Base-by-base conservation (phyloP, 2,329 filamentous ascomycete genomes). In the Calcarisporium arbuscula region DNA sequence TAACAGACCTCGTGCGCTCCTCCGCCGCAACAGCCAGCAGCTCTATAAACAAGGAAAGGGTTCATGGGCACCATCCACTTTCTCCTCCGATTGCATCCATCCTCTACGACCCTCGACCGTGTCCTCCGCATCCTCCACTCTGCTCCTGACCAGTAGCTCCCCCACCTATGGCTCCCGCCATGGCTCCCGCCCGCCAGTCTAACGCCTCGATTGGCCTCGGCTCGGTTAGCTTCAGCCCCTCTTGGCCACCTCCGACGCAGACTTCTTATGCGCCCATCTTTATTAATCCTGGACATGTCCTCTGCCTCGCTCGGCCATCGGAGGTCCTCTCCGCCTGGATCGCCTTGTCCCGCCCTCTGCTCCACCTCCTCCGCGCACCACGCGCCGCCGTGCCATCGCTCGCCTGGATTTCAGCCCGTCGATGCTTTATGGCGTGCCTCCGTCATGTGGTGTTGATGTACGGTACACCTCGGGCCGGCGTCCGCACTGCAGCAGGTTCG, bases 381-480 rank as follows among this genome's bases (percentile, higher is more conserved):
- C 74, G 35, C 77, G 77, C 37, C 81, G 72, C 35, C 94, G 64
- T 0, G 76, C 85, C 52, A n/a, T 94, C 88, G 34, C 82, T 87
- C 3, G 86, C 88, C 55, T 90, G 84, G 28, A 95, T 81, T n/a
- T n/a, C 30, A 95, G 58, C 2, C 87, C 86, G 56, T 95, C 88
- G 44, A 95, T 94, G 53, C 85, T 90, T 53, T n/a, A 94, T 94
- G 28, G 86, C 87, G 54, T 94, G 87, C 56, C n/a, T 94, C 90
- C 30, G 87, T 94, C 87, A 94, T 87, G 54, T 88, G 82, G 53
- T 87, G 83, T 89, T 92, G 60, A 95, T 89, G 54, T 94, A 94
- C 1, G 84, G 57, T 94, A 94, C 1, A 94, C 69, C 1, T 73
- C 76, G 0, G 86, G 86, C 0, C 86, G 79, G 1, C 76, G 81